Evolutionary conservation across 257 asterid genomes (phyloP).

Genomic region (Solanum chiquidenum): DNA sequence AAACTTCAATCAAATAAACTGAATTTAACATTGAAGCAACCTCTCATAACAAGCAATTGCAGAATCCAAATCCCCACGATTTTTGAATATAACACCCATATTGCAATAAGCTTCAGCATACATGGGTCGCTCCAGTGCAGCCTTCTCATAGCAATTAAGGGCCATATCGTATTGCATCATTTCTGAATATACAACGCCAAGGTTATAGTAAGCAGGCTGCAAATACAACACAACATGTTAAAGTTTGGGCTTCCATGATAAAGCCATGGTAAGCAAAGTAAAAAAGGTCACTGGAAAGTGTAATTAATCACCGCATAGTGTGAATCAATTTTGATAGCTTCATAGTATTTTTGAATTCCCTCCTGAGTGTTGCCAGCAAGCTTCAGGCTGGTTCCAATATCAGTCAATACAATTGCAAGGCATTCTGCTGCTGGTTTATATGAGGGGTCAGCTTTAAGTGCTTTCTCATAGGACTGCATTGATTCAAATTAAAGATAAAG

Average conservation of each 20-base stretch:
- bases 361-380: constrained; percentile 96
- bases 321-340: constrained; percentile 81
- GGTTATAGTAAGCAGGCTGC: constrained; percentile 99
- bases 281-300: background rate
- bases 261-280: background rate
- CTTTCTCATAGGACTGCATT: constrained; percentile 91
- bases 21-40: constrained; percentile 17
- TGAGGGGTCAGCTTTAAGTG: constrained; percentile 69
- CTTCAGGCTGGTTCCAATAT: constrained; percentile 95
- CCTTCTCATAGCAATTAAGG: constrained; percentile 86
- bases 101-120: constrained; percentile 99
- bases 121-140: constrained; percentile 94
- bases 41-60: constrained; percentile 97
- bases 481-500: constrained; percentile 6
- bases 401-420: constrained; percentile 89
- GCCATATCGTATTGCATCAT: constrained; percentile 99
- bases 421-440: constrained; percentile 92
- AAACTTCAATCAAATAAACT: background rate
- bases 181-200: constrained; percentile 96
- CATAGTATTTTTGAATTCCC: constrained; percentile 92
- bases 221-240: background rate
- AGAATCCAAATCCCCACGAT: constrained; percentile 95
- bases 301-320: constrained; percentile 72
- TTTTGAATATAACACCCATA: constrained; percentile 96
- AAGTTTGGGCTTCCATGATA: background rate